phyloP scores from a whole-genome alignment of 192 early-diverging fungal genomes.

The Backusella australiensis region DNA sequence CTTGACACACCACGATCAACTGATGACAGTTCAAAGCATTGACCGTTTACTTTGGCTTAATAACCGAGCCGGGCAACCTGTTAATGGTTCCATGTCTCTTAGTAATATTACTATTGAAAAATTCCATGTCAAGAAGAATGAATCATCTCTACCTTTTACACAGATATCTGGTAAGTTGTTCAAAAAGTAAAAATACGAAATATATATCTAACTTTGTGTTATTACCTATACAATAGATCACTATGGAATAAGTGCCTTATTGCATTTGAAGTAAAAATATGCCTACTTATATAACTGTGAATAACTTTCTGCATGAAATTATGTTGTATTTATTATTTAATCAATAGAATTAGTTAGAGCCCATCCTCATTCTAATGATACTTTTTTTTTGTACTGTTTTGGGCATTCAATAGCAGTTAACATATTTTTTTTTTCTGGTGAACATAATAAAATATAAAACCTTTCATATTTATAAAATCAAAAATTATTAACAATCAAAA shows the following conservation, averaged over 20 bases:
- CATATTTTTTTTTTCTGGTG: neutral
- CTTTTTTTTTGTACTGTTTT: neutral
- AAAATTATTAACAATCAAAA: no score
- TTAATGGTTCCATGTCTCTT: neutral
- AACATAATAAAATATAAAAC: neutral
- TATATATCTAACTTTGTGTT: neutral
- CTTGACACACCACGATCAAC: constrained; percentile 50
- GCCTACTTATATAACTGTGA: neutral
- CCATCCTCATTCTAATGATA: neutral
- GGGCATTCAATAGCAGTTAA: neutral
- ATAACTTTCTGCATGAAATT: neutral
- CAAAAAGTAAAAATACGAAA: neutral
- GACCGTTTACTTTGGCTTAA: constrained; percentile 25
- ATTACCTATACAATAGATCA: constrained; percentile 31
- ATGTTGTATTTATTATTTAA: neutral
- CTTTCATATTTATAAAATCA: no score
- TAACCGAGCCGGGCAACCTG: neutral
- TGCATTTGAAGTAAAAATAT: neutral
- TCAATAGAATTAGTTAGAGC: neutral
- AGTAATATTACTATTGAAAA: constrained; percentile 24
- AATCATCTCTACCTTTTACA: constrained; percentile 19
- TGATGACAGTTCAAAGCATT: constrained; percentile 36
- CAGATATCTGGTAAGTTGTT: constrained; percentile 37
- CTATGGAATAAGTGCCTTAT: constrained; percentile 36
- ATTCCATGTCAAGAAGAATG: constrained; percentile 18